These are phyloP conservation scores for Saccharum hybrid DNA, from an alignment of 202 grass and related monocot genomes.

Conservation along the genomic window DNA sequence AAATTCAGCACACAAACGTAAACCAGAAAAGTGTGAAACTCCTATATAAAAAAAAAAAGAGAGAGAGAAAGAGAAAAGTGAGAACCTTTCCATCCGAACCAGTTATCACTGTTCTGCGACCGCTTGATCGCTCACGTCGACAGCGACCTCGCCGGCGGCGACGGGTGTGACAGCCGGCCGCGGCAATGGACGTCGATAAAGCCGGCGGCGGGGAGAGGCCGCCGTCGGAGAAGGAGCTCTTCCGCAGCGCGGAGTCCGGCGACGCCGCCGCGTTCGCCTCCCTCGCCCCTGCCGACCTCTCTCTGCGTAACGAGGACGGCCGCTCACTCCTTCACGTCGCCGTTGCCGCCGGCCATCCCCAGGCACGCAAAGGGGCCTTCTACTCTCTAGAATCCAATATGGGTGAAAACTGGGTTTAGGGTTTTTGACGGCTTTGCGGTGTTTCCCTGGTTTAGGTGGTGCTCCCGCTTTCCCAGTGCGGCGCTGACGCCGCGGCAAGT, in stretches of 20 bases:
- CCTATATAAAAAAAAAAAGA: too few relatives aligned
- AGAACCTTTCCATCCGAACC: too few relatives aligned
- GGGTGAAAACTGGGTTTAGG: background rate
- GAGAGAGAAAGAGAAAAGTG: too few relatives aligned
- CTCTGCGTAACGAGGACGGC: constrained; percentile 70
- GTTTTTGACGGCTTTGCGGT: background rate
- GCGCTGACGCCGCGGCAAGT: constrained; percentile 50
- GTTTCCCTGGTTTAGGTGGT: constrained; percentile 56
- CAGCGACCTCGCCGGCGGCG: too few relatives aligned
- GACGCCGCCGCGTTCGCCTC: constrained; percentile 52
- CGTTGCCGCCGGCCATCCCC: constrained; percentile 48
- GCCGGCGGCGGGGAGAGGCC: background rate
- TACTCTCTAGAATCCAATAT: background rate
- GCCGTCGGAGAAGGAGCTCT: constrained; percentile 61
- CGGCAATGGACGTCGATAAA: constrained; percentile 63
- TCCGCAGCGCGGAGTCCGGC: constrained; percentile 65
- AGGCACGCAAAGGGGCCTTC: constrained; percentile 50
- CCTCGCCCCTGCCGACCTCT: constrained; percentile 51
- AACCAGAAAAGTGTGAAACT: too few relatives aligned
- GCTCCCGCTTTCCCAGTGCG: constrained; percentile 42
- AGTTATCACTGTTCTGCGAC: too few relatives aligned
- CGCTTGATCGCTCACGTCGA: too few relatives aligned
- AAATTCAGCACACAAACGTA: too few relatives aligned
- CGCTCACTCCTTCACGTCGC: constrained; percentile 88
- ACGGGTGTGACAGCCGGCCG: background rate